Base-by-base conservation (phyloP, 2,329 filamentous ascomycete genomes). In the Hypoxylon sp. region DNA sequence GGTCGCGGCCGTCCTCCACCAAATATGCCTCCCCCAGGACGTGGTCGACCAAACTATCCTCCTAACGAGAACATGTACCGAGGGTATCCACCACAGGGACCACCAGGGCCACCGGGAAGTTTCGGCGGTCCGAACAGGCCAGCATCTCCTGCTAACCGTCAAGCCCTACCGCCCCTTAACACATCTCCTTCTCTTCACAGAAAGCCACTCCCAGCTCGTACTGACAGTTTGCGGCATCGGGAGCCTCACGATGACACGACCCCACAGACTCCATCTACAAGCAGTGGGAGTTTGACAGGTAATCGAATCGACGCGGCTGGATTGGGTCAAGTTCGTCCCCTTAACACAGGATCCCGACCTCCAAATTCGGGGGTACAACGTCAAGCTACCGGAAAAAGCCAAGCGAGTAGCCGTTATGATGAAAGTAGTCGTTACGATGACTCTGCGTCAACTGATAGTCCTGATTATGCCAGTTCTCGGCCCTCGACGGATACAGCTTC, bases 401-500 rank as follows among this genome's bases (percentile, higher is more conserved):
- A 74, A 11, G 62, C 71, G 15, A 86, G 83, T 65, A 84, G 79
- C 57, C 66, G 82, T 59, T 82, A 88, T 50, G 55, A 58, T 31
- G 55, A 58, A 11, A 8, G 82, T 65, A 84, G 79, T 58, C 65
- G 82, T 58, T 83, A 88, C 65, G 91, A 92, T 65, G 90, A 92
- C 67, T 84, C 86, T 35, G 89, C 88, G 51, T 91, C 90, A 6
- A 87, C 87, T 4, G 84, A 85, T 11, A 91, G 91, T 27, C 92
- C 92, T 0, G 92, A 95, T 77, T 95, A 95, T 80, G 91, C 92
- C 6, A 96, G 92, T 79, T 91, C 89, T 19, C 84, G 82, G 31
- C 85, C 81, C 46, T 89, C 88, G 50, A 82, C 81, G 51, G 84
- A 84, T 44, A 82, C 83, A 1, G 80, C 83, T 70, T 79, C 84